Percentiles rank a stretch among this genome's conserved stretches.
Conservation (phyloP, 2,329 filamentous ascomycete genomes). For the Phaeosphaeriaceae sp. region DNA sequence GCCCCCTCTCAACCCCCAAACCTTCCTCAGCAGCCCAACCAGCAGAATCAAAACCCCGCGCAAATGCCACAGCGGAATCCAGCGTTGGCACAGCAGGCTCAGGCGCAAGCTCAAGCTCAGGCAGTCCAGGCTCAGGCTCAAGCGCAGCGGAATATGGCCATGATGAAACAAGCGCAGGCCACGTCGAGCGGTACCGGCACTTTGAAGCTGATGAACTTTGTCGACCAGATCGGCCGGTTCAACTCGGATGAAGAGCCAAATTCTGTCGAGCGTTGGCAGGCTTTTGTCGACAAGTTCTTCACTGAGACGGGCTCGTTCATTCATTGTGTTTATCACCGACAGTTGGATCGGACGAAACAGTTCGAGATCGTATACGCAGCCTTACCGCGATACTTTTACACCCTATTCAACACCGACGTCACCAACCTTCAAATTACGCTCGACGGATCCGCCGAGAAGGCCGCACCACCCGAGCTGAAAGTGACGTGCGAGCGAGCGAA, state of each 20-base stretch:
- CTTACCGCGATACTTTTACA: constrained; percentile 86
- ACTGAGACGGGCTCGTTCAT: constrained; percentile 78
- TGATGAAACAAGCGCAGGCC: constrained; percentile 38
- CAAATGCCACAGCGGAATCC: constrained; percentile 49
- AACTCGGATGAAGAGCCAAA: constrained; percentile 55
- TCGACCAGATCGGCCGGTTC: constrained; percentile 62
- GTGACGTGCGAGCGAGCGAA: constrained; percentile 80
- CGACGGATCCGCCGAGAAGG: constrained; percentile 68
- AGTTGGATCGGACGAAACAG: constrained; percentile 72
- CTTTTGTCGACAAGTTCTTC: constrained; percentile 83
- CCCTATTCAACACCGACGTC: constrained; percentile 83
- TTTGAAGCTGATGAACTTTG: constrained; percentile 62
- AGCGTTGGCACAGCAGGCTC: constrained; percentile 40
- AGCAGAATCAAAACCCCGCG: constrained; percentile 40
- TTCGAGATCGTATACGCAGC: constrained; percentile 86
- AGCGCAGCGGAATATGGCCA: constrained; percentile 33
- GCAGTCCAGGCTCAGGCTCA: constrained; percentile 29
- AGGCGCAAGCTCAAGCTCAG: constrained; percentile 48
- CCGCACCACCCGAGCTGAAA: constrained; percentile 69
- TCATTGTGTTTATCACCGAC: constrained; percentile 66
- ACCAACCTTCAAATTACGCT: constrained; percentile 85
- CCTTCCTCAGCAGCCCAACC: constrained; percentile 37
- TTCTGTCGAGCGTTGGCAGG: constrained; percentile 78
- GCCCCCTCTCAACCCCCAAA: constrained; percentile 44
- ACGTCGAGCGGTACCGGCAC: constrained; percentile 49